Conservation (phyloP, 2,329 filamentous ascomycete genomes). For the Pseudogymnoascus sp. region DNA sequence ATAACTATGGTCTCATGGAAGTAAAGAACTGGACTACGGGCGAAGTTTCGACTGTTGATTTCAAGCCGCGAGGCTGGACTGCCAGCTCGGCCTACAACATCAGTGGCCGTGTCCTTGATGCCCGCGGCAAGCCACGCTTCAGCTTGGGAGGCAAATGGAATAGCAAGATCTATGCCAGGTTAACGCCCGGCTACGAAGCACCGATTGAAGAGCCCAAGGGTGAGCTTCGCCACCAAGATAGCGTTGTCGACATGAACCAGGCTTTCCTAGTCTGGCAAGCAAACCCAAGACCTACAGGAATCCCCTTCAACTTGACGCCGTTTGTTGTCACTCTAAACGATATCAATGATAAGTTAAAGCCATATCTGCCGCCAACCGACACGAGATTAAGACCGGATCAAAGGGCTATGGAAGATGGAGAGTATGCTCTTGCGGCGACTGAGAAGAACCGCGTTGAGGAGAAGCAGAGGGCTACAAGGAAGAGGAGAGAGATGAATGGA, state of each 20-base stretch:
- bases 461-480: slow-evolving; percentile 70
- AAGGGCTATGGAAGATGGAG: slow-evolving; percentile 96
- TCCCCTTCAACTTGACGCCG: slow-evolving; percentile 95
- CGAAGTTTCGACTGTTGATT: slow-evolving; percentile 80
- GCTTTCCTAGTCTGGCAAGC: slow-evolving; percentile 93
- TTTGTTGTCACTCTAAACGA: slow-evolving; percentile 94
- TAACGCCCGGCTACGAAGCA: slow-evolving; percentile 84
- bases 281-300: slow-evolving; percentile 67
- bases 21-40: slow-evolving; percentile 96
- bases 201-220: slow-evolving; percentile 49
- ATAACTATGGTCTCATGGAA: slow-evolving; percentile 96
- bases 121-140: slow-evolving; percentile 71
- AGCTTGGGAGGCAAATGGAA: slow-evolving; percentile 95
- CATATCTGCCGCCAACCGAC: slow-evolving; percentile 82
- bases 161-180: slow-evolving; percentile 87
- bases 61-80: slow-evolving; percentile 95
- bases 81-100: slow-evolving; percentile 86
- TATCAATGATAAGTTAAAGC: slow-evolving; percentile 69
- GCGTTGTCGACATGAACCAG: slow-evolving; percentile 56
- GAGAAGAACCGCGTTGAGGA: slow-evolving; percentile 96
- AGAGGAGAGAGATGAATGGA: slow-evolving; percentile 64
- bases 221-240: slow-evolving; percentile 37
- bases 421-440: slow-evolving; percentile 83
- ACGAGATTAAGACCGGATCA: slow-evolving; percentile 90
- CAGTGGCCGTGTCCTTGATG: slow-evolving; percentile 73